These are phyloP conservation scores for Geotrichum fermentans DNA, from an alignment of 1,139 yeast genomes.

Conservation along the genomic window DNA sequence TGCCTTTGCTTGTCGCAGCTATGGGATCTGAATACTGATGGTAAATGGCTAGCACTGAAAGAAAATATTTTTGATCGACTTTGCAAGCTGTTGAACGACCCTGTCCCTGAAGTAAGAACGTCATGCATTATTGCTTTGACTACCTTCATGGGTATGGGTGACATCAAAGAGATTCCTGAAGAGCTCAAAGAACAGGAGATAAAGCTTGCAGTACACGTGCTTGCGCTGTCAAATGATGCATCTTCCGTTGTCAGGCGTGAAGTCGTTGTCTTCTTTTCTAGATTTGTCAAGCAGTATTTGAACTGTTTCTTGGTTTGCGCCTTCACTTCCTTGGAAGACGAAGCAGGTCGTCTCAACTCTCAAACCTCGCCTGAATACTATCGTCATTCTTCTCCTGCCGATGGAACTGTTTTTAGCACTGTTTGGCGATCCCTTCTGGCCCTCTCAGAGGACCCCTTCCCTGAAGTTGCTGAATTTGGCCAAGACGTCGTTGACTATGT, in stretches of 20 bases:
- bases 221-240: constrained; percentile 68
- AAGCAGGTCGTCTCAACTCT: constrained; percentile 61
- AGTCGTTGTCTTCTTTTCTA: constrained; percentile 68
- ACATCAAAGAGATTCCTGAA: constrained; percentile 24
- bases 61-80: constrained; percentile 60
- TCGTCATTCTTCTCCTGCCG: constrained; percentile 41
- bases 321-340: constrained; percentile 79
- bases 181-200: constrained; percentile 43
- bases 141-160: constrained; percentile 54
- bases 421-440: constrained; percentile 83
- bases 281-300: constrained; percentile 64
- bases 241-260: constrained; percentile 86
- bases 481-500: constrained; percentile 72
- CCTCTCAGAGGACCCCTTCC: constrained; percentile 82
- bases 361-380: constrained; percentile 47
- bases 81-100: constrained; percentile 63
- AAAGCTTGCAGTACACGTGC: constrained; percentile 43
- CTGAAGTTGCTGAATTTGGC: constrained; percentile 72
- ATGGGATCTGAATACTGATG: constrained; percentile 70
- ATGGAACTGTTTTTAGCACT: constrained; percentile 65
- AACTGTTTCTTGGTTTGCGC: constrained; percentile 83
- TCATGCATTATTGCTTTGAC: constrained; percentile 74
- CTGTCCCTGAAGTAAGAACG: constrained; percentile 92
- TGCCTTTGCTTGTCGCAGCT: constrained; percentile 71
- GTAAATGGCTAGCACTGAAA: constrained; percentile 65